phyloP scores from a whole-genome alignment of 2,329 filamentous ascomycete genomes.

The Ophiocordyceps robertsii region DNA sequence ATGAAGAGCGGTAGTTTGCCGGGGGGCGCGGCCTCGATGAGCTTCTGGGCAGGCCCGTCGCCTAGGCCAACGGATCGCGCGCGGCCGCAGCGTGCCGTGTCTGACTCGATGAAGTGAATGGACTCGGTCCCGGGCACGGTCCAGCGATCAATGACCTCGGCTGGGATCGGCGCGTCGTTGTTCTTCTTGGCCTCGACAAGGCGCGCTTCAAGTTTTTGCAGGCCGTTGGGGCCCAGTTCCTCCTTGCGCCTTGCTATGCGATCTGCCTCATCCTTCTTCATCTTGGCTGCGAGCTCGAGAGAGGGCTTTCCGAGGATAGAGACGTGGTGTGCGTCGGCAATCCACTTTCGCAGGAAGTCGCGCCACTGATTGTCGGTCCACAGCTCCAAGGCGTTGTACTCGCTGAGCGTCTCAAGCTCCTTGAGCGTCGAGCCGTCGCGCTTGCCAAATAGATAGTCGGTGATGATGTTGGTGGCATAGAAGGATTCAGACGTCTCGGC shows the following conservation, averaged over 20 bases:
- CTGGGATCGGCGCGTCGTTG: conserved; percentile 79
- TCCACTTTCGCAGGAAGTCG: conserved; percentile 67
- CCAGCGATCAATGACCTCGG: conserved; percentile 68
- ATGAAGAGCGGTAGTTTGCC: conserved; percentile 67
- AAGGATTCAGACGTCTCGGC: conserved; percentile 71
- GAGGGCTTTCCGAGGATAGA: conserved; percentile 85
- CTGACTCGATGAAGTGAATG: conserved; percentile 87
- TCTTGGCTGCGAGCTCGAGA: conserved; percentile 59
- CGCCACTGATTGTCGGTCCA: conserved; percentile 85
- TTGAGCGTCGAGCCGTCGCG: conserved; percentile 67
- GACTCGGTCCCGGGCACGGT: conserved; percentile 74
- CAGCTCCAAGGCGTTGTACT: conserved; percentile 55
- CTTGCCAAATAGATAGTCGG: conserved; percentile 81
- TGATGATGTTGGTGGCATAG: conserved; percentile 76
- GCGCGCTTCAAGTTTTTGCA: conserved; percentile 60
- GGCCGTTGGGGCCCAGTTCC: conserved; percentile 66
- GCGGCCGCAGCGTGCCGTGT: conserved; percentile 68
- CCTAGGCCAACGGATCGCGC: conserved; percentile 57
- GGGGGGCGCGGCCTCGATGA: conserved; percentile 55
- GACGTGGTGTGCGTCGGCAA: conserved; percentile 73
- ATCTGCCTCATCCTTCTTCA: conserved; percentile 69
- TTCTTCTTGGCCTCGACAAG: conserved; percentile 74
- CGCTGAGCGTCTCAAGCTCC: conserved; percentile 39
- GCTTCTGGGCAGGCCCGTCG: conserved; percentile 57
- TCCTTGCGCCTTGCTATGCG: conserved; percentile 68